These are phyloP conservation scores for Arabidopsis thaliana DNA, from an alignment of 345 rosid genomes.

Conservation along the genomic window DNA sequence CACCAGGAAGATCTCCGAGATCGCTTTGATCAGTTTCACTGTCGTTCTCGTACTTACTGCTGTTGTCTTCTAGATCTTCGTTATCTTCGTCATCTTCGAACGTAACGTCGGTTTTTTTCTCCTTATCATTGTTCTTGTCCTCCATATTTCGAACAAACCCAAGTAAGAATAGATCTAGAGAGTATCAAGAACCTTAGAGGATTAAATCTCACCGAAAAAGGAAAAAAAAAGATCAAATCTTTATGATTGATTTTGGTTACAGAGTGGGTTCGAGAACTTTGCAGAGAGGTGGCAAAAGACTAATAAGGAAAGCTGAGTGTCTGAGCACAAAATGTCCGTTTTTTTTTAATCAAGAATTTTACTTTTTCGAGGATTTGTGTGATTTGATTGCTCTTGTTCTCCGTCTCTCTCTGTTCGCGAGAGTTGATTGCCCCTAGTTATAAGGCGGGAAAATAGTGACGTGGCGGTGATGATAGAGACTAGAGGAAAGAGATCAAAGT, in stretches of 20 bases:
- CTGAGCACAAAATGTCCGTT: neutral
- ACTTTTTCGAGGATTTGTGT: neutral
- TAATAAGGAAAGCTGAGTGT: neutral
- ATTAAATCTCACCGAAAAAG: neutral
- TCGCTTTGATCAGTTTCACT: constrained; percentile 39
- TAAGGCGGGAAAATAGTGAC: constrained; percentile 47
- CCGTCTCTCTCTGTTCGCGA: neutral
- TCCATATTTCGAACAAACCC: constrained; percentile 20
- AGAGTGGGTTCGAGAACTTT: constrained; percentile 39
- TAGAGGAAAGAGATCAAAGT: neutral
- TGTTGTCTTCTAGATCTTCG: constrained; percentile 53
- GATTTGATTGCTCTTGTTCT: constrained; percentile 13
- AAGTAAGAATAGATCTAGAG: neutral
- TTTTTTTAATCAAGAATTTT: neutral
- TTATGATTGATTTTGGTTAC: neutral
- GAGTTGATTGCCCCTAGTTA: constrained; percentile 18
- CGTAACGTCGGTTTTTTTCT: constrained; percentile 43
- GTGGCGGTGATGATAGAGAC: constrained; percentile 33
- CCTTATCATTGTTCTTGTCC: constrained; percentile 43
- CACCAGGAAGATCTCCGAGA: constrained; percentile 44
- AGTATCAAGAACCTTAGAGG: neutral
- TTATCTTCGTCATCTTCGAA: constrained; percentile 52
- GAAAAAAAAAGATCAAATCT: neutral
- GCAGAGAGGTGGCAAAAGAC: constrained; percentile 23
- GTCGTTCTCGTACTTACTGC: constrained; percentile 42